Base-by-base conservation (phyloP, 83 land plant species). In the Diphasiastrum complanatum region DNA sequence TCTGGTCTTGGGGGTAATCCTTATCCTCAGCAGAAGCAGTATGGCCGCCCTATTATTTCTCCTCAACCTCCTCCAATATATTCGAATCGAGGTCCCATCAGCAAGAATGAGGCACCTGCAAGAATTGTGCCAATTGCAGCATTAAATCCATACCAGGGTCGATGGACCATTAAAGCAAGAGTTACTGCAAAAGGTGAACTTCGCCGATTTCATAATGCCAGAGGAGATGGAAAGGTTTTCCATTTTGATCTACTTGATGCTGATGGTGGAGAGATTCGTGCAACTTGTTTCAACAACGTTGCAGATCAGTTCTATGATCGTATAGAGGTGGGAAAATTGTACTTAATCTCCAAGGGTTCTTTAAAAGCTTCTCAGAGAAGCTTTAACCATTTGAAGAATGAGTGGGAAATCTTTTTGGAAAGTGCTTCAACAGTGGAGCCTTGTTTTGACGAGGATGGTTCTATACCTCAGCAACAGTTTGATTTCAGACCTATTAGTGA, bases 81-180 rank as follows among this genome's bases (percentile, higher is more conserved):
- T 51, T 79, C 76, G 49, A 74, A 60, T 54, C 84, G 82, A 36
- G 92, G 92, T 0, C 77, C 99, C 36, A 86, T 93, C 24, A 55
- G 73, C 47, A 83, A 71, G 72, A 89, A 93, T 73, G 99, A 89
- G 50, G 92, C 89, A 5, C 92, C 99, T 43, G 83, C 96, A 18
- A 66, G 91, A 12, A 80, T 93, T 29, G 81, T 89, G 53, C 99
- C 99, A 0, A 89, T 93, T 38, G 74, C 88, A 51, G 91, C 96
- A 19, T 79, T 93, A 75, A 93, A 89, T 74, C 96, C 99, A 56
- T 93, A 93, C 60, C 96, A 86, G 52, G 92, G 96, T 3, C 74
- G 96, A 4, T 93, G 99, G 96, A 89, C 96, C 22, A 89, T 93
- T 51, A 89, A 86, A 65, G 99, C 99, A 19, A 78, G 92, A 64